Evolutionary conservation across 176 grass and related monocot genomes (phyloP).

Genomic region (Areca catechu): DNA sequence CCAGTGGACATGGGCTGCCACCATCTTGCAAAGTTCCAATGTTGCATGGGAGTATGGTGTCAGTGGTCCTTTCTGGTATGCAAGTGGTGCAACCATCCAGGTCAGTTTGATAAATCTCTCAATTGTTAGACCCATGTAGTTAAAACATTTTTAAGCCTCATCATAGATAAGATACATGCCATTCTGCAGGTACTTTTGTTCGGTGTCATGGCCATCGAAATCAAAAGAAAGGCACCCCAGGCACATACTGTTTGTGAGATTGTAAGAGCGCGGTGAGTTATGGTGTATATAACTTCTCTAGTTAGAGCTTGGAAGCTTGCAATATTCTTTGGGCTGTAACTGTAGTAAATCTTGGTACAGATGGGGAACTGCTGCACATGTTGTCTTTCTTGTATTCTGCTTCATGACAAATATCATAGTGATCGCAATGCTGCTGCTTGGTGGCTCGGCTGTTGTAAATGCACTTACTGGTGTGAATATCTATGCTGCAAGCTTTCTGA

Average conservation of each 20-base stretch:
- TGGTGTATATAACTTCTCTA: not conserved
- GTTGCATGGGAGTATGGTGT: slow-evolving; percentile 74
- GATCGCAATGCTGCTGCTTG: slow-evolving; percentile 64
- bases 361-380: slow-evolving; percentile 47
- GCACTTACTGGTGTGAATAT: slow-evolving; percentile 64
- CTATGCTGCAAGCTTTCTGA: slow-evolving; percentile 66
- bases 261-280: slow-evolving; percentile 34
- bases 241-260: slow-evolving; percentile 76
- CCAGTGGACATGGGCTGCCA: slow-evolving; percentile 78
- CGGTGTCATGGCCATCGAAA: slow-evolving; percentile 72
- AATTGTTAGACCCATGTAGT: too few relatives aligned
- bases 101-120: slow-evolving; percentile 1
- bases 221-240: slow-evolving; percentile 72
- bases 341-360: slow-evolving; percentile 13
- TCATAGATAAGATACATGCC: too few relatives aligned
- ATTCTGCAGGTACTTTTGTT: slow-evolving; percentile 47
- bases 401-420: slow-evolving; percentile 69
- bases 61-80: slow-evolving; percentile 75
- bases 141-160: too few relatives aligned
- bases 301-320: too few relatives aligned
- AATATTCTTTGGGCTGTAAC: not conserved
- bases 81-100: slow-evolving; percentile 65
- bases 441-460: slow-evolving; percentile 63
- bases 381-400: slow-evolving; percentile 60
- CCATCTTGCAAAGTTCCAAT: slow-evolving; percentile 75